Percentiles rank a stretch among this genome's conserved stretches.
Conservation (phyloP, 2,329 filamentous ascomycete genomes). For the Phaeosphaeria sp. region DNA sequence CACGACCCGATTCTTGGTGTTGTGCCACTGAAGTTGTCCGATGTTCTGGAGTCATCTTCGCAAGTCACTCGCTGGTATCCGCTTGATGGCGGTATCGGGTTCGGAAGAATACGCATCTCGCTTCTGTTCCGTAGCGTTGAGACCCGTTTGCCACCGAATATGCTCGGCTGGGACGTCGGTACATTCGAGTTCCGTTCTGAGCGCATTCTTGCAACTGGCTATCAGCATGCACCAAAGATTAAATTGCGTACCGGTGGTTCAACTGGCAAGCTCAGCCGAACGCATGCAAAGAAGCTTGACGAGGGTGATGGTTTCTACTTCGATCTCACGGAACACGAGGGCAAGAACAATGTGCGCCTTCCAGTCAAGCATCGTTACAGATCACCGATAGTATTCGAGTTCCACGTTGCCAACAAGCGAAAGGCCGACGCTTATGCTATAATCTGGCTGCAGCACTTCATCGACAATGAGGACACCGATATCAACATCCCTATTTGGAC, state of each 20-base stretch:
- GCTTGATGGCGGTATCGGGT: constrained; percentile 90
- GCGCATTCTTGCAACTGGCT: constrained; percentile 69
- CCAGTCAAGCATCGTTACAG: constrained; percentile 91
- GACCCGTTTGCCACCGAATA: constrained; percentile 79
- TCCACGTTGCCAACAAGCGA: constrained; percentile 73
- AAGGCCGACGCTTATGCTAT: constrained; percentile 76
- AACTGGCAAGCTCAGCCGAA: constrained; percentile 70
- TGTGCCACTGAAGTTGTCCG: constrained; percentile 84
- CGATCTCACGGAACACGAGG: constrained; percentile 60
- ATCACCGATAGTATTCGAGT: constrained; percentile 87
- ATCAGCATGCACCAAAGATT: constrained; percentile 70
- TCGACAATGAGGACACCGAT: constrained; percentile 77
- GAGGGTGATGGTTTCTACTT: constrained; percentile 68
- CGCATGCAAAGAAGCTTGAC: constrained; percentile 64
- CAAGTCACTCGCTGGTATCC: constrained; percentile 94
- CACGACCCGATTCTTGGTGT: constrained; percentile 95
- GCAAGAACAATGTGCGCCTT: constrained; percentile 68
- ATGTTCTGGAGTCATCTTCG: constrained; percentile 85
- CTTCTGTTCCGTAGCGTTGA: constrained; percentile 90
- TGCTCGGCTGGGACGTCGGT: constrained; percentile 93
- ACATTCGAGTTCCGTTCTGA: constrained; percentile 87
- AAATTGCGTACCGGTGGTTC: constrained; percentile 85
- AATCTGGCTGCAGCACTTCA: constrained; percentile 84
- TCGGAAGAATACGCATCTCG: constrained; percentile 86
- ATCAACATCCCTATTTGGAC: constrained; percentile 93